Evolutionary conservation across 306 rosid genomes (phyloP).

Genomic region (Sophora flavescens): DNA sequence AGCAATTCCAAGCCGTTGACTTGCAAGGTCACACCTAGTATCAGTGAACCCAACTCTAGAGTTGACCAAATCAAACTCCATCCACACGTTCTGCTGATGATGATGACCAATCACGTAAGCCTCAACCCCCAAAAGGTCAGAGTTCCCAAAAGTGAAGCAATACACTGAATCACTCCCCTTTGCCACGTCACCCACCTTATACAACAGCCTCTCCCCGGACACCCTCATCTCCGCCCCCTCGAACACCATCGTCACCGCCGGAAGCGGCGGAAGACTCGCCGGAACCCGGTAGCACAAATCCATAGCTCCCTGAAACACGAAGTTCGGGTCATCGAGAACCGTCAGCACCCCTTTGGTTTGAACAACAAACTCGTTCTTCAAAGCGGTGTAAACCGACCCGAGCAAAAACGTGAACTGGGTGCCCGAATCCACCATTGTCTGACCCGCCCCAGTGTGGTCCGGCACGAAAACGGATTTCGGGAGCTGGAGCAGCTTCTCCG

Average conservation of each 20-base stretch:
- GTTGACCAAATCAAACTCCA: conserved; percentile 79
- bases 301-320: conserved; percentile 84
- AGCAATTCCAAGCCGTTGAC: conserved; percentile 48
- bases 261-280: conserved; percentile 44
- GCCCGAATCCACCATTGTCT: conserved; percentile 88
- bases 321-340: conserved; percentile 56
- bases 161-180: conserved; percentile 62
- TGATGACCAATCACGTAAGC: conserved; percentile 85
- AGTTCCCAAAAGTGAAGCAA: conserved; percentile 87
- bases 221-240: conserved; percentile 80
- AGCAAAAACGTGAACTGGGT: conserved; percentile 87
- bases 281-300: conserved; percentile 72
- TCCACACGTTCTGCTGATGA: conserved; percentile 90
- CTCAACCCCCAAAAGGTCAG: conserved; percentile 71
- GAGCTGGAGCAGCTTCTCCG: conserved; percentile 52
- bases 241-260: conserved; percentile 69
- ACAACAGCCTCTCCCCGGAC: conserved; percentile 65
- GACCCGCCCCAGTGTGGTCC: conserved; percentile 94
- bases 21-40: conserved; percentile 63
- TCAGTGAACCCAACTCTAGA: conserved; percentile 79
- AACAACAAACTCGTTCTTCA: conserved; percentile 60
- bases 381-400: conserved; percentile 75
- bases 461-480: conserved; percentile 67
- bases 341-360: conserved; percentile 60
- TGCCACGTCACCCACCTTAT: conserved; percentile 56